Evolutionary conservation across 106 monocot species (phyloP), one percentile per base, ranked within the genome.

Genomic region (Dendrobium huoshanense): DNA sequence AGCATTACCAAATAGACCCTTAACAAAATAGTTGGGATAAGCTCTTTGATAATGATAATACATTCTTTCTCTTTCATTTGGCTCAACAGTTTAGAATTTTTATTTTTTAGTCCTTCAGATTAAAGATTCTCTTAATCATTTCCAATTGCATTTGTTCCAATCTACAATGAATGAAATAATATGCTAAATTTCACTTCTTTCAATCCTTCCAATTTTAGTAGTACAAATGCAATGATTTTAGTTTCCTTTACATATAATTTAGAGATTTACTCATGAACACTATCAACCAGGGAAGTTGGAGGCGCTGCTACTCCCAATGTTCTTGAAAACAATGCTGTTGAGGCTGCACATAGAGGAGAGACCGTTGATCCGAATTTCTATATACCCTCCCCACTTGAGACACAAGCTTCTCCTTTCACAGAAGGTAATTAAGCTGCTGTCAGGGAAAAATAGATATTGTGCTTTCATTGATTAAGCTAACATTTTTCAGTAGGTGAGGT

Each of bases 341-440:
- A 87, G 65, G 75, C 72, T 8, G 33, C 43, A 48, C 45, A 80
- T 70, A 55, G 84, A 78, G 67, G 55, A 85, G 72, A 67, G 79
- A 78, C 22, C 24, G 43, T 20, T 18, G 90, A 86, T 64, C 9
- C 81, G 9, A 85, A 79, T 58, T 87, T 82, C 77, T 55, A 72
- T 78, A 72, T 78, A 25, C 75, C 73, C 65, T 16, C 75, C 18
- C 78, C 33, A 29, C 83, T 82, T 68, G 86, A 88, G 9, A 80
- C n/a, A 59, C 87, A 78, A 44, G 20, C 85, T 77, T 92, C 89
- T 55, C 82, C 77, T 18, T 64, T 67, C 59, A 80, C 79, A 44
- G 93, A 91, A 75, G 96, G 92, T 94, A 86, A 43, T 72, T 24
- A 40, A 77, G 41, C 19, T 22, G 45, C 44, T 49, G 19, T 76